phyloP scores from a whole-genome alignment of 345 rosid genomes.

The Euclidium syriacum region DNA sequence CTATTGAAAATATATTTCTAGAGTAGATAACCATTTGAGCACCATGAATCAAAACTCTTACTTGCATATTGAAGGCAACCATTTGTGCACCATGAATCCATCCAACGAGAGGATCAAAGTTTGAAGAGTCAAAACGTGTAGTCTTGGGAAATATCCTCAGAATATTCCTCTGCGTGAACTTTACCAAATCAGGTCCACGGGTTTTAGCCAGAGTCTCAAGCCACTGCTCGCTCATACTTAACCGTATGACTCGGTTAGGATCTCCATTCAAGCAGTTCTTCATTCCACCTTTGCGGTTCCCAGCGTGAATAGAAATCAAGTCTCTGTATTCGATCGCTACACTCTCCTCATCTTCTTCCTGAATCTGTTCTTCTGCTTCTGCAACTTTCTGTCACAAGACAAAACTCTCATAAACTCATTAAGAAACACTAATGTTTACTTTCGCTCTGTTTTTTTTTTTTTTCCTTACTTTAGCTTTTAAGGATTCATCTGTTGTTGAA shows the following conservation, averaged over 20 bases:
- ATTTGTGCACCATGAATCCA: conserved; percentile 98
- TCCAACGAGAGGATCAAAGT: conserved; percentile 74
- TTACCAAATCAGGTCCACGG: conserved; percentile 45
- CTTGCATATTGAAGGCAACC: conserved; percentile 99
- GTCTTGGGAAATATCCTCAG: conserved; percentile 83
- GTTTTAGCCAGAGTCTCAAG: conserved; percentile 46
- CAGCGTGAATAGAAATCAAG: conserved; percentile 72
- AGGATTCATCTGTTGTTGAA: conserved; percentile 20
- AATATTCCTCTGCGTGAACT: conserved; percentile 73
- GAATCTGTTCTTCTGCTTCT: conserved; percentile 28
- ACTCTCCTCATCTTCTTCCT: conserved; percentile 40
- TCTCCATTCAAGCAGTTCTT: conserved; percentile 39
- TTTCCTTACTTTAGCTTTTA: conserved; percentile 18
- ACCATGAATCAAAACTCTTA: conserved; percentile 7
- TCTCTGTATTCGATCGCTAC: conserved; percentile 42
- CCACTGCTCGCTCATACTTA: conserved; percentile 70
- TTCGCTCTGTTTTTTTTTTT: not conserved
- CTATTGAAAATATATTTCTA: not conserved
- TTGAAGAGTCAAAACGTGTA: conserved; percentile 64
- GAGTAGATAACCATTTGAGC: not conserved
- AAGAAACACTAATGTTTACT: not conserved
- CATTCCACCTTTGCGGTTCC: conserved; percentile 55
- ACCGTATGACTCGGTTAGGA: conserved; percentile 44
- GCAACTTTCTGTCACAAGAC: conserved; percentile 31
- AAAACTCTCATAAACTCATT: not conserved